Base-by-base conservation (phyloP, 441 rosid genomes). In the Adansonia rubrostipa region DNA sequence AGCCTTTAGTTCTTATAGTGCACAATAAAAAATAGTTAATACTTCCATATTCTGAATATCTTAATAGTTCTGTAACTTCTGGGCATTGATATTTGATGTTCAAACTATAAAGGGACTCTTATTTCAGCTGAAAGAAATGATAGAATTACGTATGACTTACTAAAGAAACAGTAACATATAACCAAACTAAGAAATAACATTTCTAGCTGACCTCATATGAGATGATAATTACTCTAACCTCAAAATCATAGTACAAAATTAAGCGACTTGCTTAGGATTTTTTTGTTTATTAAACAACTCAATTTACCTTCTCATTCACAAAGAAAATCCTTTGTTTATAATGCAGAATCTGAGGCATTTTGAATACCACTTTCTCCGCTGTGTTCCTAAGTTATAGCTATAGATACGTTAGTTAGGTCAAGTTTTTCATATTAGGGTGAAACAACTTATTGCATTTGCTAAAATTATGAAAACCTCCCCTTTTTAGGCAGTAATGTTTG, bases 321-420 rank as follows among this genome's bases (percentile, higher is more conserved):
- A 68, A 48, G 73, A 48, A 68, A 68, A 69, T 69, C 54, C 73
- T 47, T 24, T 63, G 67, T 33, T 63, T 33, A 44, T 48, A 69
- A 50, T 70, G 74, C 44, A 50, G 57, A 70, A 50, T 24, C 45
- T 28, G 67, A 62, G 44, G 24, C 57, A 70, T 24, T 50, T 14
- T 70, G 74, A 50, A 19, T 33, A 40, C 44, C 44, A 0, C 44
- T 4, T 17, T 48, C 14, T 40, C 20, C 58, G 14, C n/a, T 14
- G 44, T 62, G 67, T 62, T 28, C 67, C 1, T 2, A 28, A 62
- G 67, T 28, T 62, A 62, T 42, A 28, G 45, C 9, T 17, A 63
- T 63, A 63, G 67, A 63, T 13, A 63, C 10, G 17, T 63, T 28
- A 28, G 67, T 63, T 63, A 33, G 45, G 40, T 63, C 33, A 33